phyloP scores from a whole-genome alignment of 768 basidiomycete species.

The Auricularia auricula-judae region DNA sequence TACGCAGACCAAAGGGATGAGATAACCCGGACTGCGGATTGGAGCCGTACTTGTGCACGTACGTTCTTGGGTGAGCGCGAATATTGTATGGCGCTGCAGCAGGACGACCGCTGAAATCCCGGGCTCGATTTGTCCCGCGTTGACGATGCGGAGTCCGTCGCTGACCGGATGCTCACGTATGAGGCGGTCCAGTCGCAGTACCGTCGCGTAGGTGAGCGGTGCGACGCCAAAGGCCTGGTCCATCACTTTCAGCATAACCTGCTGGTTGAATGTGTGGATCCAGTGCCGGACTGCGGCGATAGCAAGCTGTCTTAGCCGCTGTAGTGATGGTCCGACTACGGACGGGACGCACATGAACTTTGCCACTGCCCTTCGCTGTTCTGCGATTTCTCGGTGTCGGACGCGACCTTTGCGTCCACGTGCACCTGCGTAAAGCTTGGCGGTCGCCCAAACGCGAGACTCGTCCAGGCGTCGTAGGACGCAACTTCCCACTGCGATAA shows the following conservation, averaged over 20 bases:
- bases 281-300: constrained; percentile 45
- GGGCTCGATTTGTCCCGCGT: not conserved
- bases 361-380: constrained; percentile 30
- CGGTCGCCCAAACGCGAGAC: constrained; percentile 54
- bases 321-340: constrained; percentile 1
- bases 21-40: not conserved
- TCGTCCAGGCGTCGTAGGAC: not conserved
- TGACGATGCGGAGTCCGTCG: not conserved
- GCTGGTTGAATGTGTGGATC: constrained; percentile 62
- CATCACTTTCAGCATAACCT: constrained; percentile 51
- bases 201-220: constrained; percentile 56
- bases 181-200: constrained; percentile 43
- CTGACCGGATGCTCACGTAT: not conserved
- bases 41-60: not conserved
- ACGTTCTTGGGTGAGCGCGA: constrained; percentile 24
- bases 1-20: constrained; percentile 14
- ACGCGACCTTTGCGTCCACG: constrained; percentile 55
- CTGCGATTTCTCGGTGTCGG: constrained; percentile 32
- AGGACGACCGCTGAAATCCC: constrained; percentile 24
- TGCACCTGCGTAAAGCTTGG: constrained; percentile 58
- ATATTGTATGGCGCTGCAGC: constrained; percentile 54
- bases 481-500: not conserved
- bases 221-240: constrained; percentile 65
- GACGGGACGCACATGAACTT: constrained; percentile 38
- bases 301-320: constrained; percentile 34